These are phyloP conservation scores for Fagopyrum tataricum DNA, from an alignment of 148 eudicot species.

Conservation along the genomic window DNA sequence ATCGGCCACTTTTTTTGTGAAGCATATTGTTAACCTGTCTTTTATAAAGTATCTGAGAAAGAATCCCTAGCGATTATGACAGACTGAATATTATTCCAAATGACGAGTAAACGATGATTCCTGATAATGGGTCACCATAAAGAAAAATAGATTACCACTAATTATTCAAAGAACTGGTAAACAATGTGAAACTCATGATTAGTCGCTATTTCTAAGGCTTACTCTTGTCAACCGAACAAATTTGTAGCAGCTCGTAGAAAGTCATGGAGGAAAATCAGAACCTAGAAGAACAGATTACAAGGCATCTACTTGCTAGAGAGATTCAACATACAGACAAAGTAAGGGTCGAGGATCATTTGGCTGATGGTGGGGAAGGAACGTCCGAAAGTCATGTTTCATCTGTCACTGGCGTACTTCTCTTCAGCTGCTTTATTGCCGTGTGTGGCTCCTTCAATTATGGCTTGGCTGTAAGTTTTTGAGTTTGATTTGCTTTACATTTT, in stretches of 20 bases:
- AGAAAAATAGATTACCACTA: too few species aligned
- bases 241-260: not conserved
- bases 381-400: not conserved
- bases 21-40: too few species aligned
- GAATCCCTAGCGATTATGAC: too few species aligned
- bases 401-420: conserved; percentile 25
- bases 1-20: too few species aligned
- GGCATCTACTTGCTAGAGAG: not conserved
- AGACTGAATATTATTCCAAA: too few species aligned
- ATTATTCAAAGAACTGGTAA: too few species aligned
- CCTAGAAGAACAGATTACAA: not conserved
- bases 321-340: not conserved
- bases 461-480: conserved; percentile 28
- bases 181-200: too few species aligned
- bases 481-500: not conserved
- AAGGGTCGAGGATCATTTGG: not conserved
- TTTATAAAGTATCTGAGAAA: too few species aligned
- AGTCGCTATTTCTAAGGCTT: not conserved
- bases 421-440: conserved; percentile 28
- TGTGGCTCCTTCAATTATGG: conserved; percentile 36
- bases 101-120: too few species aligned
- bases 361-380: not conserved
- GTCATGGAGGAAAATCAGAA: not conserved
- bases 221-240: not conserved
- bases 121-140: too few species aligned